Evolutionary conservation across 352 stramenopile species (phyloP).

Genomic region (Phytophthora melonis): DNA sequence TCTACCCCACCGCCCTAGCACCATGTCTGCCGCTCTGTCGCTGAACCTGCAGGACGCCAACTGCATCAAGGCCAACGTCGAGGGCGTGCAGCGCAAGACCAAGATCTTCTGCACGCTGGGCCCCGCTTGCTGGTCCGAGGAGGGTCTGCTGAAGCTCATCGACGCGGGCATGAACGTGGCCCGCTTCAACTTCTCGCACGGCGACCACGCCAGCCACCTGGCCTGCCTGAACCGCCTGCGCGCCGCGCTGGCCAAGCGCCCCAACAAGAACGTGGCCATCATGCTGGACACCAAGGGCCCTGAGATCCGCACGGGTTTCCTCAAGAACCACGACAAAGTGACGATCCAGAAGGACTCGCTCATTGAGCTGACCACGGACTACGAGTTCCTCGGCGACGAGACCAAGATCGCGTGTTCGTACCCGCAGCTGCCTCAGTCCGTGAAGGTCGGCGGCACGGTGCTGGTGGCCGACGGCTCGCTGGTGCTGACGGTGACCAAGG

Average conservation of each 20-base stretch:
- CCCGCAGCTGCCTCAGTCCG: slow-evolving; percentile 23
- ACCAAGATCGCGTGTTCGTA: slow-evolving; percentile 25
- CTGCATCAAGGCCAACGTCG: slow-evolving; percentile 37
- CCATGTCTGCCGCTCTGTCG: slow-evolving; percentile 20
- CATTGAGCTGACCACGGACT: slow-evolving; percentile 66
- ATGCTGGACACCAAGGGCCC: slow-evolving; percentile 92
- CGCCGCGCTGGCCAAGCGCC: slow-evolving; percentile 60
- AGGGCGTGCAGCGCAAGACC: slow-evolving; percentile 54
- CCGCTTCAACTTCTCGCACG: slow-evolving; percentile 99
- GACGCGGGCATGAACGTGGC: slow-evolving; percentile 96
- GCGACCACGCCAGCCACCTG: slow-evolving; percentile 91
- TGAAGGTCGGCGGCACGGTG: slow-evolving; percentile 82
- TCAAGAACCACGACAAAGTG: slow-evolving; percentile 44
- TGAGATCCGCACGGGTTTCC: slow-evolving; percentile 91
- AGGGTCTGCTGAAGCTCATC: slow-evolving; percentile 88
- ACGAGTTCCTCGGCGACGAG: slow-evolving; percentile 32
- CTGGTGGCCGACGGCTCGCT: slow-evolving; percentile 96
- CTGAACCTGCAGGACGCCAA: slow-evolving; percentile 23
- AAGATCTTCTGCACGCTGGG: slow-evolving; percentile 92
- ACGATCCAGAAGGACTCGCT: slow-evolving; percentile 60
- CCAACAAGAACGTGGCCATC: slow-evolving; percentile 85
- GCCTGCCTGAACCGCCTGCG: slow-evolving; percentile 70
- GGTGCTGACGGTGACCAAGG: no score
- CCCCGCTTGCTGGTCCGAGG: slow-evolving; percentile 92
- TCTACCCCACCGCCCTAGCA: slow-evolving; percentile 6